These are phyloP conservation scores for Ampelocalamus luodianensis DNA, from an alignment of 176 grass and related monocot species.

Conservation along the genomic window DNA sequence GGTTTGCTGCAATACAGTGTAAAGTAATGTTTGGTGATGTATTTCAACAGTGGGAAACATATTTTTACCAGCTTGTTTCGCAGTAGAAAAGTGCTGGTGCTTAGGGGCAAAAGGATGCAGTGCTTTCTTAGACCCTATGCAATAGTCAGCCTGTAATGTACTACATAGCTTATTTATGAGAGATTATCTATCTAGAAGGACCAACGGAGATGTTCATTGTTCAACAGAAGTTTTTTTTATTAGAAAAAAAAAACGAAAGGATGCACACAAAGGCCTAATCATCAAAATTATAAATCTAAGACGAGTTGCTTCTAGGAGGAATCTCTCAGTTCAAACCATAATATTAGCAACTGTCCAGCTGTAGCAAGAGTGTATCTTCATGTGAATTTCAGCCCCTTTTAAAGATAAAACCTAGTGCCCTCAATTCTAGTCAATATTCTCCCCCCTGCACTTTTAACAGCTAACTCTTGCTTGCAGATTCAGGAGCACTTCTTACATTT, in stretches of 20 bases:
- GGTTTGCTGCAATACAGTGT: neutral
- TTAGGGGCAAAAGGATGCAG: constrained; percentile 1
- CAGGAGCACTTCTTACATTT: constrained; percentile 87
- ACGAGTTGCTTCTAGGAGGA: constrained; percentile 5
- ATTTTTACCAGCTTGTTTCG: neutral
- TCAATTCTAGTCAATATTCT: neutral
- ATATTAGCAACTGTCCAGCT: constrained; percentile 8
- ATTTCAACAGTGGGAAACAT: constrained; percentile 18
- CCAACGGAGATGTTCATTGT: neutral
- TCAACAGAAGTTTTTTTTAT: neutral
- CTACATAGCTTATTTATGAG: neutral
- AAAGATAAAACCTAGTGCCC: neutral
- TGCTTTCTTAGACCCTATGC: neutral
- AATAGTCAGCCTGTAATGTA: constrained; percentile 2
- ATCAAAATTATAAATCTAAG: neutral
- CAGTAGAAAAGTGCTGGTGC: neutral
- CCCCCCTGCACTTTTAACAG: constrained; percentile 5
- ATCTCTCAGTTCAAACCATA: constrained; percentile 19
- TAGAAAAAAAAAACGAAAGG: neutral
- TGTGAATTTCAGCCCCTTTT: neutral
- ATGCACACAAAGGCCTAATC: neutral
- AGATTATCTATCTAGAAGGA: neutral
- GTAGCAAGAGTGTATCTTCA: neutral
- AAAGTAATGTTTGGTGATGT: neutral
- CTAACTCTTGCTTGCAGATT: constrained; percentile 58